Percentiles rank a stretch among this genome's conserved stretches.
phyloP scores from a whole-genome alignment of 768 basidiomycete genomes.

The Lanmaoa pseudosensibilis region DNA sequence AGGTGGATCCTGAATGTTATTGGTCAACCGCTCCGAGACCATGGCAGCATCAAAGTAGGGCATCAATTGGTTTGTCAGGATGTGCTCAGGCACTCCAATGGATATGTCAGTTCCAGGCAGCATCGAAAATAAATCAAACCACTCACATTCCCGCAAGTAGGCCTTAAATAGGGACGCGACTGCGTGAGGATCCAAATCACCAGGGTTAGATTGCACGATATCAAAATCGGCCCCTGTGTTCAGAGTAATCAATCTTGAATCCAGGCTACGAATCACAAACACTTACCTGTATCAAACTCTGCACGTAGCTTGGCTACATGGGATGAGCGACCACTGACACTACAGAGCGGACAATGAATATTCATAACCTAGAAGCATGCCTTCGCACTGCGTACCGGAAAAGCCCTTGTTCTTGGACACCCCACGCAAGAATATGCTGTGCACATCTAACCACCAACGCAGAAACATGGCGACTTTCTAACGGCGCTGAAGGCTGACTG shows the following conservation, averaged over 20 bases:
- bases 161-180: conserved; percentile 93
- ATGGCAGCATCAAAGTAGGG: conserved; percentile 81
- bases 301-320: conserved; percentile 73
- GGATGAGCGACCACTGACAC: conserved; percentile 80
- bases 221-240: conserved; percentile 80
- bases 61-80: conserved; percentile 70
- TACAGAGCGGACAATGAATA: conserved; percentile 32
- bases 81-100: conserved; percentile 75
- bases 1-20: conserved; percentile 25
- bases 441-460: conserved; percentile 80
- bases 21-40: conserved; percentile 46
- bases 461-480: conserved; percentile 60
- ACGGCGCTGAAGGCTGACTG: conserved; percentile 24
- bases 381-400: conserved; percentile 61
- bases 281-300: conserved; percentile 79
- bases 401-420: conserved; percentile 81
- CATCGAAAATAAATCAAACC: background rate
- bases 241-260: conserved; percentile 4
- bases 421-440: conserved; percentile 81
- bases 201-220: conserved; percentile 71
- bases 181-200: conserved; percentile 92
- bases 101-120: conserved; percentile 6
- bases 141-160: conserved; percentile 88
- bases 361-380: background rate
- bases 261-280: background rate